Percentiles rank a stretch among this genome's conserved stretches.
Conservation (phyloP, 495 filamentous ascomycete species). For the Cercophora scortea region DNA sequence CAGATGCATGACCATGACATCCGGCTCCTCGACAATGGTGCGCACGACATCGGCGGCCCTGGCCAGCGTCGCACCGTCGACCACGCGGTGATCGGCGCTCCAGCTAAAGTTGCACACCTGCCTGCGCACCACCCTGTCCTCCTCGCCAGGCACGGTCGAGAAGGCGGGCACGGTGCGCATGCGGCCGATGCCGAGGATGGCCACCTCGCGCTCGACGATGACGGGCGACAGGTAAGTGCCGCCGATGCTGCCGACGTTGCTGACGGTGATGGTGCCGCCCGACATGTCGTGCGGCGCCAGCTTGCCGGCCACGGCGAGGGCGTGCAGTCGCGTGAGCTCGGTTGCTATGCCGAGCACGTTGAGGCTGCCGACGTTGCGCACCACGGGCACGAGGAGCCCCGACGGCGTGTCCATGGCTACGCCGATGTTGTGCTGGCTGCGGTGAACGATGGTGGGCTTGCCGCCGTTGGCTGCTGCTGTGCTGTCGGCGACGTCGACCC, state of each 20-base stretch:
- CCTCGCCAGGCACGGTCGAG: constrained; percentile 31
- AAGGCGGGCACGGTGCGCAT: constrained; percentile 69
- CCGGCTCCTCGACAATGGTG: constrained; percentile 71
- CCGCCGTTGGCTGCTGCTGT: constrained; percentile 40
- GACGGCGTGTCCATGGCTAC: constrained; percentile 90
- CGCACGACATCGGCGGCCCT: constrained; percentile 75
- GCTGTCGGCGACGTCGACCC: constrained; percentile 51
- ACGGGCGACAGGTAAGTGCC: constrained; percentile 87
- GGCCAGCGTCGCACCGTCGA: constrained; percentile 93
- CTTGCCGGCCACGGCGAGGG: constrained; percentile 63
- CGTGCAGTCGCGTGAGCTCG: constrained; percentile 67
- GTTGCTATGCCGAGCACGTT: constrained; percentile 69
- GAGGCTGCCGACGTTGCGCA: constrained; percentile 70
- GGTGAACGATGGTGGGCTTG: constrained; percentile 65
- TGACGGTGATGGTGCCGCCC: constrained; percentile 90
- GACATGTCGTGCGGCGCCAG: constrained; percentile 67
- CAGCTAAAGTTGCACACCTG: constrained; percentile 83
- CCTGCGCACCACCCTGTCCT: constrained; percentile 50
- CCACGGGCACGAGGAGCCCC: constrained; percentile 89
- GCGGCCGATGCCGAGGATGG: constrained; percentile 84
- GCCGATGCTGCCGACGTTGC: constrained; percentile 95
- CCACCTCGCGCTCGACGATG: constrained; percentile 81
- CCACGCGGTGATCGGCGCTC: constrained; percentile 92
- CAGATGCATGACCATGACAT: constrained; percentile 66
- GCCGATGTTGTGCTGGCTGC: constrained; percentile 86